Base-by-base conservation (phyloP, 306 rosid genomes). In the Cicer judaicum region DNA sequence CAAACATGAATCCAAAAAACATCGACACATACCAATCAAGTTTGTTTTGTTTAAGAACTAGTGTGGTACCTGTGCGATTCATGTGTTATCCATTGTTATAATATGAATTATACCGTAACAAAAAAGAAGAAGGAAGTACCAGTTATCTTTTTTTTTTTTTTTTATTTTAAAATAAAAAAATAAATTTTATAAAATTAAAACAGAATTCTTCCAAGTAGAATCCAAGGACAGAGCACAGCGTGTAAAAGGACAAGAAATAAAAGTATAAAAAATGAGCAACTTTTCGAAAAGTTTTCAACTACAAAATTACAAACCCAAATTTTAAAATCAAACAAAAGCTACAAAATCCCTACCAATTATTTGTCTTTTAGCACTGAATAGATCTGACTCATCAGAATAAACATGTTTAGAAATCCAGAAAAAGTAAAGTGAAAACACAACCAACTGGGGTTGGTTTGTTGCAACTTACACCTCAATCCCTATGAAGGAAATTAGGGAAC, bases 281-380 rank as follows among this genome's bases (percentile, higher is more conserved):
- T 79, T 88, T 81, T 55, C 9, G 67, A 80, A 83, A 75, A 75
- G 88, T 56, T 74, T 86, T 82, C 81, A 83, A 61, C 83, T 19
- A 75, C 56, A 77, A 83, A 88, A 83, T 75, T 69, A 89, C 77
- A 62, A 64, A 70, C 57, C 76, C 40, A 78, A 49, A 44, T 66
- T 79, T 80, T 52, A 70, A 84, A 81, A 81, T 73, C 83, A 54
- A 71, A 63, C 18, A 56, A 62, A 70, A 49, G 64, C 79, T 75
- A 68, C 70, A 54, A 84, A 80, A 77, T 68, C 74, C 87, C 83
- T 76, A 73, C 88, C 80, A 76, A 76, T 63, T 11, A 66, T 83
- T 86, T 91, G 97, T 89, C 96, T 76, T 75, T 77, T 86, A 79
- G 90, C 78, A 72, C 80, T 57, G 79, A 81, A 77, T 87, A 79